phyloP scores from a whole-genome alignment of 2,329 filamentous ascomycete species.

The Xylariaceae sp. region DNA sequence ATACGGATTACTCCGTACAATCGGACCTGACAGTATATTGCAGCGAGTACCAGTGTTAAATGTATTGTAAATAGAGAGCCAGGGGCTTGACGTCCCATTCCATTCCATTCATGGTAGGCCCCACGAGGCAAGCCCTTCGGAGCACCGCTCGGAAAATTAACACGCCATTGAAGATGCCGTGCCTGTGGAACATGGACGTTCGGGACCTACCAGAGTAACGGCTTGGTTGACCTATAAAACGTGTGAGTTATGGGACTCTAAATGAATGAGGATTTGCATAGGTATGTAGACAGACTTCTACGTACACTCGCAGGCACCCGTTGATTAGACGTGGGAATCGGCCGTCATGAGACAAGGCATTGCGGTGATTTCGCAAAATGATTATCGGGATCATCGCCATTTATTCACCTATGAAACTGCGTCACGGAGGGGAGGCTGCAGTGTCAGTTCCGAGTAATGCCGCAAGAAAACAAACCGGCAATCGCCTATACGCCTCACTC shows the following conservation, averaged over 20 bases:
- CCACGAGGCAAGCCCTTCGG: background rate
- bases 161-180: background rate
- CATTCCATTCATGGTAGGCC: slow-evolving; percentile 1
- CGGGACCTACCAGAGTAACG: background rate
- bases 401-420: background rate
- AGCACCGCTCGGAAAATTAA: background rate
- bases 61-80: background rate
- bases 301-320: background rate
- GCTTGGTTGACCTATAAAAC: background rate
- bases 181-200: background rate
- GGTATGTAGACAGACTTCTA: background rate
- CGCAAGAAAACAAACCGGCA: background rate
- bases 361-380: background rate
- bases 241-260: background rate
- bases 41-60: background rate
- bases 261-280: background rate
- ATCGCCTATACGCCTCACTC: background rate
- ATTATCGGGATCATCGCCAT: background rate
- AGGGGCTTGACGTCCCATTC: background rate
- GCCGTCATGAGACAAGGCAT: background rate
- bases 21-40: background rate
- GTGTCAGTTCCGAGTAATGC: background rate
- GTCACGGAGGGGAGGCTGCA: background rate
- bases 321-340: background rate
- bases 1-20: background rate